phyloP scores from a whole-genome alignment of 2,329 filamentous ascomycete species.

The Aspergillus ruber region DNA sequence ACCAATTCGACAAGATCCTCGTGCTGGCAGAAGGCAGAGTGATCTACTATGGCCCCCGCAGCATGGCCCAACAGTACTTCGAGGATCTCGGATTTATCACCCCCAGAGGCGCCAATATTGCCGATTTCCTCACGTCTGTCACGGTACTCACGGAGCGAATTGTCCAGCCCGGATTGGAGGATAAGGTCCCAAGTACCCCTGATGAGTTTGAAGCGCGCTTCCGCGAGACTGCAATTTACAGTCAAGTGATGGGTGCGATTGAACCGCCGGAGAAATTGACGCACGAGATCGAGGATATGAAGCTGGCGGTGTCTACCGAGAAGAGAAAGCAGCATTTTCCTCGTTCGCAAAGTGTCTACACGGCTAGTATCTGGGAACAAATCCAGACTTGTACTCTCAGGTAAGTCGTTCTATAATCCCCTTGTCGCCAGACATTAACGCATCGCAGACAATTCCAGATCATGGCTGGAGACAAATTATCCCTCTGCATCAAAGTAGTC shows the following conservation, averaged over 20 bases:
- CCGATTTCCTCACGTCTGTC: conserved; percentile 60
- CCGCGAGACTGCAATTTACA: conserved; percentile 44
- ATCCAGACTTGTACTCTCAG: conserved; percentile 41
- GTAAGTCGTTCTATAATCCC: conserved; percentile 5
- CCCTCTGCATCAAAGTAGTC: conserved; percentile 41
- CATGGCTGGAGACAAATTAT: conserved; percentile 47
- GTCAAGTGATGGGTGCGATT: conserved; percentile 46
- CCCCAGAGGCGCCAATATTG: conserved; percentile 55
- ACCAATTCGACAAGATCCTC: conserved; percentile 63
- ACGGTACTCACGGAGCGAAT: conserved; percentile 49
- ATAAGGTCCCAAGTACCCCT: conserved; percentile 26
- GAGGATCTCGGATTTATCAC: conserved; percentile 58
- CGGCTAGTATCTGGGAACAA: conserved; percentile 30
- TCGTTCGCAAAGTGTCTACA: conserved; percentile 25
- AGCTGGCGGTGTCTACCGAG: conserved; percentile 22
- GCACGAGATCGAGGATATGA: conserved; percentile 24
- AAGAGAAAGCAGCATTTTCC: conserved; percentile 27
- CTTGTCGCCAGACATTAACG: neutral
- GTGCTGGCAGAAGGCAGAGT: conserved; percentile 59
- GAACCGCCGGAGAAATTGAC: conserved; percentile 22
- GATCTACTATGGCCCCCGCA: conserved; percentile 56
- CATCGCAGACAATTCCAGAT: conserved; percentile 44
- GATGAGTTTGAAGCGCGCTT: conserved; percentile 45
- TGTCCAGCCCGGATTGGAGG: conserved; percentile 28
- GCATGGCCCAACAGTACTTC: conserved; percentile 56